Percentiles rank a stretch among this genome's conserved stretches.
Evolutionary conservation across 2,329 filamentous ascomycete species (phyloP).

Genomic region (Aspergillus bombycis): DNA sequence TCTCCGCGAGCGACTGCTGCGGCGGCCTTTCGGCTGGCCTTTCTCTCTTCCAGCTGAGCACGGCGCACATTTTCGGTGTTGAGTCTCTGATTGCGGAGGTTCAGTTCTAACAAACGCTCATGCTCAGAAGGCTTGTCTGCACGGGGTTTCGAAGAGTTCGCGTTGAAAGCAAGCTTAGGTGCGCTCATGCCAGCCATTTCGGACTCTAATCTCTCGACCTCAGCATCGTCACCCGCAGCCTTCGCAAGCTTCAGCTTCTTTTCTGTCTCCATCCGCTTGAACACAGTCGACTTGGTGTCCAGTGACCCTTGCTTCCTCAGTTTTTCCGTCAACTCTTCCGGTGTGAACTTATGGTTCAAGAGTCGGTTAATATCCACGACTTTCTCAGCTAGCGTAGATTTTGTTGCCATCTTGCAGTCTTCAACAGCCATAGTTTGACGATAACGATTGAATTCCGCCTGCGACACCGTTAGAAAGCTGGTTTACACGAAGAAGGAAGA

Average conservation of each 20-base stretch:
- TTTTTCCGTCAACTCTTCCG: slow-evolving; percentile 78
- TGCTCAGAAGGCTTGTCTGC: slow-evolving; percentile 66
- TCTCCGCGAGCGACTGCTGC: slow-evolving; percentile 67
- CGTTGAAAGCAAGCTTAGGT: slow-evolving; percentile 74
- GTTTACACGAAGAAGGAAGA: not conserved
- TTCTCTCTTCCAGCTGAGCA: slow-evolving; percentile 81
- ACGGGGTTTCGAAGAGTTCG: slow-evolving; percentile 63
- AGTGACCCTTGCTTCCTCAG: slow-evolving; percentile 71
- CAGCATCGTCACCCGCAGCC: slow-evolving; percentile 64
- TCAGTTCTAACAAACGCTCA: slow-evolving; percentile 80
- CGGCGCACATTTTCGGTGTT: slow-evolving; percentile 91
- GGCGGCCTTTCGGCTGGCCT: slow-evolving; percentile 62
- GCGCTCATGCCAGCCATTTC: slow-evolving; percentile 50
- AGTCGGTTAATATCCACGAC: slow-evolving; percentile 79
- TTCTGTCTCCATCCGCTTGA: slow-evolving; percentile 69
- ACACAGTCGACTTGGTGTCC: slow-evolving; percentile 66
- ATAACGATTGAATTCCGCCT: slow-evolving; percentile 82
- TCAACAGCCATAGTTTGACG: slow-evolving; percentile 74
- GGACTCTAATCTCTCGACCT: slow-evolving; percentile 51
- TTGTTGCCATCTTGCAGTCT: slow-evolving; percentile 73
- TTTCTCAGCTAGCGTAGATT: slow-evolving; percentile 69
- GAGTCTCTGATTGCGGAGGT: slow-evolving; percentile 78
- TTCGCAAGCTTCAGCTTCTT: slow-evolving; percentile 69
- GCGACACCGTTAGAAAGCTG: slow-evolving; percentile 4
- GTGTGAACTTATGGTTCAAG: slow-evolving; percentile 79